Evolutionary conservation across 495 filamentous ascomycete species (phyloP).

Genomic region (Pyronema domesticum): DNA sequence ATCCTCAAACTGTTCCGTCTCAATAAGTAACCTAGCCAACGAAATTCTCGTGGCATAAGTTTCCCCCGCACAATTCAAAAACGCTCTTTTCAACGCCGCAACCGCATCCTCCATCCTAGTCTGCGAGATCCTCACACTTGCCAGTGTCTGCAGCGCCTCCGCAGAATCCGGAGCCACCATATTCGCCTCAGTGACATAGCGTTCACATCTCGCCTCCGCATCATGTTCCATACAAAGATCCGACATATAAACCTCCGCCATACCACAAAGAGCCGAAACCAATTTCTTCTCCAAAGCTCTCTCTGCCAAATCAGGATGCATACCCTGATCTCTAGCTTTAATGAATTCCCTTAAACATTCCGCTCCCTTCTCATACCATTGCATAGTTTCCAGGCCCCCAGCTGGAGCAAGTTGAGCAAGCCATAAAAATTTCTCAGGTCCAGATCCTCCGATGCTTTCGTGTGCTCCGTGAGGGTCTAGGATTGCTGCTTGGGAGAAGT

Average conservation of each 20-base stretch:
- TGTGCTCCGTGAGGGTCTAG: conserved; percentile 50
- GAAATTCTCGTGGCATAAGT: conserved; percentile 62
- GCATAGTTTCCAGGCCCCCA: conserved; percentile 65
- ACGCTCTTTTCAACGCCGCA: conserved; percentile 55
- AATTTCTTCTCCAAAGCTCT: conserved; percentile 49
- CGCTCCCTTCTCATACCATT: conserved; percentile 75
- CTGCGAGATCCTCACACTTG: conserved; percentile 85
- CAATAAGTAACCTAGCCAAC: conserved; percentile 70
- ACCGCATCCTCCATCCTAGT: conserved; percentile 54
- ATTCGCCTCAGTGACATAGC: conserved; percentile 69
- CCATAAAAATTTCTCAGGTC: conserved; percentile 89
- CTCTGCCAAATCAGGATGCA: conserved; percentile 27
- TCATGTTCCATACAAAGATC: conserved; percentile 87
- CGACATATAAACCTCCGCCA: conserved; percentile 95
- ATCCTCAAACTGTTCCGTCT: conserved; percentile 65
- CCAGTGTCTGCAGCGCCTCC: conserved; percentile 82
- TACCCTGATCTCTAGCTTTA: neutral
- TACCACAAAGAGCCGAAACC: conserved; percentile 69
- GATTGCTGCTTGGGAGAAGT: conserved; percentile 50
- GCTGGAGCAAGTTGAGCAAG: conserved; percentile 80
- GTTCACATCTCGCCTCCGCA: conserved; percentile 69
- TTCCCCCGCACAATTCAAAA: conserved; percentile 41
- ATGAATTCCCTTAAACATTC: conserved; percentile 36
- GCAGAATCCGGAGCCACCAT: conserved; percentile 53
- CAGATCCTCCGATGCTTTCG: conserved; percentile 43